A percentile compares a stretch with the other conserved stretches of the same genome.
These are phyloP conservation scores for Tolypocladium ophioglossoides DNA, from an alignment of 2,329 filamentous ascomycete species.

Conservation along the genomic window DNA sequence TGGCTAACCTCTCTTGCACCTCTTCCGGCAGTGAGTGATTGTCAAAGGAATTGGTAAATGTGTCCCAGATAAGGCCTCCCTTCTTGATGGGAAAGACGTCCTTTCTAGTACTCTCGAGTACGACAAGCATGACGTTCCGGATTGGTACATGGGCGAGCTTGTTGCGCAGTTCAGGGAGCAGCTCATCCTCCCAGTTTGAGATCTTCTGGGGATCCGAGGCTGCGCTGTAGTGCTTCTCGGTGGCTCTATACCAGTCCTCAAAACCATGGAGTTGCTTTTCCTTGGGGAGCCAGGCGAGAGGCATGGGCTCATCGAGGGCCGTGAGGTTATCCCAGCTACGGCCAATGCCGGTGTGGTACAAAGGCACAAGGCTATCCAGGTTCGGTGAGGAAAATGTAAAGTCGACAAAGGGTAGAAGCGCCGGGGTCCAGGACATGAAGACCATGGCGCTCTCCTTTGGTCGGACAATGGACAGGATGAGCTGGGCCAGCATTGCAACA, in stretches of 20 bases:
- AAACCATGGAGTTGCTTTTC: slow-evolving; percentile 10
- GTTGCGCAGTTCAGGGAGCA: slow-evolving; percentile 16
- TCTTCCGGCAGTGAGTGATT: slow-evolving; percentile 20
- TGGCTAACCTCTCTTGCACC: slow-evolving; percentile 15
- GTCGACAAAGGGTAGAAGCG: slow-evolving; percentile 22
- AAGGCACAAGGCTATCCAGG: slow-evolving; percentile 12
- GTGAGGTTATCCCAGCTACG: slow-evolving; percentile 17
- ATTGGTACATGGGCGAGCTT: slow-evolving; percentile 22
- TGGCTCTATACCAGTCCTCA: slow-evolving; percentile 16
- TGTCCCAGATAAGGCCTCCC: slow-evolving; percentile 25
- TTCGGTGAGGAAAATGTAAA: slow-evolving; percentile 15
- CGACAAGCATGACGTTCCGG: slow-evolving; percentile 31
- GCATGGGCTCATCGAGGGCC: slow-evolving; percentile 12
- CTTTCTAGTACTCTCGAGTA: slow-evolving; percentile 33
- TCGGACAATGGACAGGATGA: slow-evolving; percentile 11
- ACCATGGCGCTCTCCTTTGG: slow-evolving; percentile 18
- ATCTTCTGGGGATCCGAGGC: slow-evolving; percentile 27
- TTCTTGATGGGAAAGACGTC: slow-evolving; percentile 35
- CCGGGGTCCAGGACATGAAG: slow-evolving; percentile 24
- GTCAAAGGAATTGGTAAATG: slow-evolving; percentile 19
- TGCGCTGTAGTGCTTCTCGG: slow-evolving; percentile 18
- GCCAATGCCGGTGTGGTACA: slow-evolving; percentile 9
- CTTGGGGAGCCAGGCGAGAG: slow-evolving; percentile 16
- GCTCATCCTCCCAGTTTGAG: slow-evolving; percentile 24
- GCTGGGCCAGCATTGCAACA: slow-evolving; percentile 8